Conservation (phyloP, 2,329 filamentous ascomycete genomes). For the Fusarium sp. region DNA sequence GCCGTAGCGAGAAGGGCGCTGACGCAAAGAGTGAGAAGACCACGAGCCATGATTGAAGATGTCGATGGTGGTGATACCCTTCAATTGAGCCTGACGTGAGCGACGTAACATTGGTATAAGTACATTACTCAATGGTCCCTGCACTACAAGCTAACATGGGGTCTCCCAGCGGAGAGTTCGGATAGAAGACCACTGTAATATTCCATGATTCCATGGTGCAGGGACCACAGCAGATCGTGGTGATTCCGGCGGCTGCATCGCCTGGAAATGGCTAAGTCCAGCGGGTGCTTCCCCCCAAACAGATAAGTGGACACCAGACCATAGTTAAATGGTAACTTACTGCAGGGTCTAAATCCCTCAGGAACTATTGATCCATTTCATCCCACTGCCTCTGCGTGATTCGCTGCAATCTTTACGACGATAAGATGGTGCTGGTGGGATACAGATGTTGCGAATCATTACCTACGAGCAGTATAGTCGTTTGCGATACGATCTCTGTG, state of each 20-base stretch:
- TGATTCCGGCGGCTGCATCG: conserved; percentile 3
- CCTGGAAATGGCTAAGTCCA: neutral
- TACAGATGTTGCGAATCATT: neutral
- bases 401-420: neutral
- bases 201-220: neutral
- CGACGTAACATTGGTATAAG: neutral
- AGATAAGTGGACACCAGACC: neutral
- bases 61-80: neutral
- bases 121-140: neutral
- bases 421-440: neutral
- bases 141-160: neutral
- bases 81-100: neutral
- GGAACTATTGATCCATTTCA: neutral
- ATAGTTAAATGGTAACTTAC: neutral
- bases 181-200: neutral
- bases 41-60: conserved; percentile 24
- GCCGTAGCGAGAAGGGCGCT: conserved; percentile 24
- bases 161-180: neutral
- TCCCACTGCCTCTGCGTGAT: neutral
- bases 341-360: neutral
- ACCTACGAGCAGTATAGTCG: neutral
- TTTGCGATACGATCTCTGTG: neutral
- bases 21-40: conserved; percentile 22
- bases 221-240: neutral
- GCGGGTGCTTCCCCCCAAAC: neutral